A percentile compares a stretch with the other conserved stretches of the same genome.
Evolutionary conservation across 2,329 filamentous ascomycete genomes (phyloP).

Genomic region (Pezicula neosporulosa): DNA sequence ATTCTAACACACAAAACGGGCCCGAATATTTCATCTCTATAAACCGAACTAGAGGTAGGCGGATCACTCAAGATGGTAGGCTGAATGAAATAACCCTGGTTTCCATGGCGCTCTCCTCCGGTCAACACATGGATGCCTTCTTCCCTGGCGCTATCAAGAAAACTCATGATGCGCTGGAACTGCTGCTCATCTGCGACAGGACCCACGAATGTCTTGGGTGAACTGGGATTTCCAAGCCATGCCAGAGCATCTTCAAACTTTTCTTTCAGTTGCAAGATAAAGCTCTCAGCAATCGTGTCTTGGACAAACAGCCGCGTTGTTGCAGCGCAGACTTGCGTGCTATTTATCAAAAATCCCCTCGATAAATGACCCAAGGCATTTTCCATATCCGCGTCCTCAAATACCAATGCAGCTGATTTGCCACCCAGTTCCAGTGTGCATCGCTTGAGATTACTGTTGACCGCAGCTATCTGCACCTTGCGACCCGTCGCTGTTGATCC

Average conservation of each 20-base stretch:
- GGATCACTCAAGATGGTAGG: constrained; percentile 9
- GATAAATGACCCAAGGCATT: constrained; percentile 11
- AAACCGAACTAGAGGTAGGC: constrained; percentile 1
- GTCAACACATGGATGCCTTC: neutral
- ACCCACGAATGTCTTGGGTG: neutral
- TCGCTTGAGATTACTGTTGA: constrained; percentile 53
- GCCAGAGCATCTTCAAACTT: neutral
- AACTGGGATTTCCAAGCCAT: neutral
- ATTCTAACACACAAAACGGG: constrained; percentile 52
- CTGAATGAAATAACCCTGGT: constrained; percentile 6
- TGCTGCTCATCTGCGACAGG: constrained; percentile 8
- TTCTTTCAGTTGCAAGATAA: constrained; percentile 40
- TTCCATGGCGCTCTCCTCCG: neutral
- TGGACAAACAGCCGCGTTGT: constrained; percentile 69
- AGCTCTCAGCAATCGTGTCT: constrained; percentile 49
- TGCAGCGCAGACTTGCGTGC: constrained; percentile 39
- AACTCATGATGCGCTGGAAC: constrained; percentile 4
- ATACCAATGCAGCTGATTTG: constrained; percentile 59
- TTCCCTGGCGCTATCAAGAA: constrained; percentile 3
- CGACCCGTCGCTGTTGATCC: constrained; percentile 67
- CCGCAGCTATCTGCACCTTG: constrained; percentile 67
- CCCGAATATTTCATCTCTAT: constrained; percentile 55
- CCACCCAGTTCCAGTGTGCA: constrained; percentile 61
- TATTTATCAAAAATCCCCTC: constrained; percentile 57
- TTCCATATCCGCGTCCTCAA: constrained; percentile 51